A percentile compares a stretch with the other conserved stretches of the same genome.
Conservation (phyloP, 345 rosid genomes). For the Gossypium thurberi region DNA sequence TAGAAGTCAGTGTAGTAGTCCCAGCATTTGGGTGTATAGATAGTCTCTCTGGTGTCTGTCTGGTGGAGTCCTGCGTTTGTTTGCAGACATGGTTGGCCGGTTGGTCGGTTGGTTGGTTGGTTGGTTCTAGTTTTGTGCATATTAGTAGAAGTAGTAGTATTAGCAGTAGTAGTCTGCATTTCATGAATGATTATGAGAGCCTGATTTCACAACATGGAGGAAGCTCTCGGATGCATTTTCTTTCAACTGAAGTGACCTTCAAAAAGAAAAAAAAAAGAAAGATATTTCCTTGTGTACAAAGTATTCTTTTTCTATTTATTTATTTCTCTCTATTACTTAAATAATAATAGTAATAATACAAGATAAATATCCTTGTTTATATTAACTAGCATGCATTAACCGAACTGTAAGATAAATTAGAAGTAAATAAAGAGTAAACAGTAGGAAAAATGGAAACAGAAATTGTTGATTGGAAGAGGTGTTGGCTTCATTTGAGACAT, state of each 20-base stretch:
- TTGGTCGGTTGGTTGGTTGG: background rate
- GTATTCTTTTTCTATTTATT: background rate
- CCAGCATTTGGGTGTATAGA: slow-evolving; percentile 53
- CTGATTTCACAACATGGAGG: slow-evolving; percentile 35
- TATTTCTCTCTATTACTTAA: background rate
- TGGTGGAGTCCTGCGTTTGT: slow-evolving; percentile 30
- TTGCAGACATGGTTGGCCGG: slow-evolving; percentile 9
- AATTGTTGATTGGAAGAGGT: too few species aligned
- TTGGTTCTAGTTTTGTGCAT: slow-evolving; percentile 31
- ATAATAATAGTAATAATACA: too few species aligned
- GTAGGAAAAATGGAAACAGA: too few species aligned
- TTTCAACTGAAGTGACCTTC: background rate
- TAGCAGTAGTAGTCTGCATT: background rate
- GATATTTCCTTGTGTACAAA: background rate
- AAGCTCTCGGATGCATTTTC: slow-evolving; percentile 24
- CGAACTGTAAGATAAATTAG: too few species aligned
- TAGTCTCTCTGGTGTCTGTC: slow-evolving; percentile 20
- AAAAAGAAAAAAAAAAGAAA: background rate
- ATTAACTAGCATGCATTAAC: too few species aligned
- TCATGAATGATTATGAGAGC: slow-evolving; percentile 17
- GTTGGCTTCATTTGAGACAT: too few species aligned
- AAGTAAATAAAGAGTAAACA: too few species aligned
- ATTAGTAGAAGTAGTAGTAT: slow-evolving; percentile 20
- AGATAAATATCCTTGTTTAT: too few species aligned
- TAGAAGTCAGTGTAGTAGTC: slow-evolving; percentile 18